Conservation (phyloP, 2,329 filamentous ascomycete genomes). For the Grosmannia huntii region DNA sequence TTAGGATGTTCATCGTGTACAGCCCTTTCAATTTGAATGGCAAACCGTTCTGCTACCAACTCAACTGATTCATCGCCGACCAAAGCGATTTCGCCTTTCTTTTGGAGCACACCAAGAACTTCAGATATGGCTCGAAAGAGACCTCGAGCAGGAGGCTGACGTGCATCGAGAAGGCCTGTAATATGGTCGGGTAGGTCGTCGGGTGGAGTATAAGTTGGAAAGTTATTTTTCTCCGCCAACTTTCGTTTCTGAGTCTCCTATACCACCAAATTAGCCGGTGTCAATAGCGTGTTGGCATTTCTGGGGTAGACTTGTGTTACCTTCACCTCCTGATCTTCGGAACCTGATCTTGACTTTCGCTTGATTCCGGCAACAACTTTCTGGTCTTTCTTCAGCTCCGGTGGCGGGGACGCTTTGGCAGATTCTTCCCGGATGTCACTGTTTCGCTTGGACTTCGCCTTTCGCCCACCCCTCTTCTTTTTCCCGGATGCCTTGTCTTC, state of each 20-base stretch:
- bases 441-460: conserved; percentile 47
- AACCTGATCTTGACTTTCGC: conserved; percentile 44
- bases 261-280: neutral
- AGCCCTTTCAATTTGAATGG: conserved; percentile 68
- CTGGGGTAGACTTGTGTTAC: conserved; percentile 19
- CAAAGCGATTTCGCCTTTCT: conserved; percentile 49
- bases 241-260: conserved; percentile 41
- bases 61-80: conserved; percentile 51
- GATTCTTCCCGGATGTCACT: conserved; percentile 47
- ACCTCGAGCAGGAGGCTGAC: conserved; percentile 57
- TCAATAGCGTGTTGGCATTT: neutral
- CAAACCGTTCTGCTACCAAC: conserved; percentile 54
- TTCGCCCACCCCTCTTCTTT: conserved; percentile 46
- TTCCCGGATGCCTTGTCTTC: conserved; percentile 46
- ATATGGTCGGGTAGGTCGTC: conserved; percentile 38
- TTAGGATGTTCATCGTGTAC: conserved; percentile 43
- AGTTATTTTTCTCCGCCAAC: conserved; percentile 28
- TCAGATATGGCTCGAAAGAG: conserved; percentile 57
- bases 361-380: conserved; percentile 23
- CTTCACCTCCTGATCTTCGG: conserved; percentile 38
- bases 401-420: conserved; percentile 23
- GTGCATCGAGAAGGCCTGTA: conserved; percentile 43
- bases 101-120: conserved; percentile 53
- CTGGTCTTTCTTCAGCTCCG: conserved; percentile 30
- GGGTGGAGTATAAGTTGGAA: conserved; percentile 34